Evolutionary conservation across 257 asterid genomes (phyloP).

Genomic region (Jaltomata sinuosa): DNA sequence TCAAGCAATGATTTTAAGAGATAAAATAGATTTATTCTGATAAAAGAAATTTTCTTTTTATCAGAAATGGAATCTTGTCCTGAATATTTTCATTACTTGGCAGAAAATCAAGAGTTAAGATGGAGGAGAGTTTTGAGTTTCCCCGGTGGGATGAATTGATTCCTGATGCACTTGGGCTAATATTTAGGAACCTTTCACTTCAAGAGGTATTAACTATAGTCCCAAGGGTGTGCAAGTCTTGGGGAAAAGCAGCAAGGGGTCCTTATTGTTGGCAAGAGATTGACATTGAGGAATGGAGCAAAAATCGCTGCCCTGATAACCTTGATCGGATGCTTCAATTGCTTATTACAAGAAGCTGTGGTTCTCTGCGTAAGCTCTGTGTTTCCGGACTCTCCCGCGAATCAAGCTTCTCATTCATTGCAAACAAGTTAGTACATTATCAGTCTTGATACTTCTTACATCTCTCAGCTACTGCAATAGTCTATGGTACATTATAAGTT

Average conservation of each 20-base stretch:
- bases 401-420: slow-evolving; percentile 39
- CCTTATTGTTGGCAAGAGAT: slow-evolving; percentile 94
- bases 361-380: slow-evolving; percentile 52
- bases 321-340: slow-evolving; percentile 57
- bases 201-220: slow-evolving; percentile 61
- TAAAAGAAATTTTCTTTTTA: background rate
- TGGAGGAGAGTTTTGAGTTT: slow-evolving; percentile 42
- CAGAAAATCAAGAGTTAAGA: slow-evolving; percentile 4
- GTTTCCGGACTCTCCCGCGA: slow-evolving; percentile 56
- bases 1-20: background rate
- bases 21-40: background rate
- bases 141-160: slow-evolving; percentile 70
- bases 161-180: slow-evolving; percentile 81
- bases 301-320: slow-evolving; percentile 23
- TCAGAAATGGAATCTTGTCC: background rate
- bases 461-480: background rate
- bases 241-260: slow-evolving; percentile 61
- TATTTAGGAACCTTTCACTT: slow-evolving; percentile 65
- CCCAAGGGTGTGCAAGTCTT: slow-evolving; percentile 81
- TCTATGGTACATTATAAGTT: background rate
- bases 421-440: slow-evolving; percentile 51
- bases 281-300: slow-evolving; percentile 88
- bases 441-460: background rate
- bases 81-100: background rate
- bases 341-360: slow-evolving; percentile 57